Evolutionary conservation across 768 basidiomycete genomes (phyloP).

Genomic region (Pleurotus eryngii): DNA sequence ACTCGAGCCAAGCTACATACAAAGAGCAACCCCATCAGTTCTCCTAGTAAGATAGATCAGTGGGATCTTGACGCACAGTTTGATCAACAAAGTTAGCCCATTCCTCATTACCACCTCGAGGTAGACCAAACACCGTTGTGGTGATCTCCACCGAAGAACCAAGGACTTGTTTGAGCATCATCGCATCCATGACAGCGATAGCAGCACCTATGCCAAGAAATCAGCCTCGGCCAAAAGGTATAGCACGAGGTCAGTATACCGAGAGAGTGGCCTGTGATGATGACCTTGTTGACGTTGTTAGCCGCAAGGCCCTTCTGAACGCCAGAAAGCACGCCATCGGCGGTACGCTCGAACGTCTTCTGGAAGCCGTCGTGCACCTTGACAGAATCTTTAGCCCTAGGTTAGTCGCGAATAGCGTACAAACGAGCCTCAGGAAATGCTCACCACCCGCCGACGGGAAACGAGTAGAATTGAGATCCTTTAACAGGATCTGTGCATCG

Average conservation of each 20-base stretch:
- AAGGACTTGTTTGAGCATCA: slow-evolving; percentile 35
- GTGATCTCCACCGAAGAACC: slow-evolving; percentile 25
- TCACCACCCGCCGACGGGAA: slow-evolving; percentile 20
- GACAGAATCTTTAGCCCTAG: slow-evolving; percentile 22
- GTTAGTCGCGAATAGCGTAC: neutral
- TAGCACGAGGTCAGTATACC: slow-evolving; percentile 19
- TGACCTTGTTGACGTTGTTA: slow-evolving; percentile 27
- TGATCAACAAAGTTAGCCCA: slow-evolving; percentile 41
- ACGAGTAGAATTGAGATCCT: slow-evolving; percentile 25
- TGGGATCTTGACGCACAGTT: slow-evolving; percentile 16
- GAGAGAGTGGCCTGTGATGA: slow-evolving; percentile 39
- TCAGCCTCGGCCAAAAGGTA: neutral
- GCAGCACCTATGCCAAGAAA: slow-evolving; percentile 31
- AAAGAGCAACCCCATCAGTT: neutral
- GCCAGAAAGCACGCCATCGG: slow-evolving; percentile 27
- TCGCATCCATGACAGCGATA: slow-evolving; percentile 41
- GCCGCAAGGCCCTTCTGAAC: slow-evolving; percentile 26
- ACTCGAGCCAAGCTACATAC: slow-evolving; percentile 20
- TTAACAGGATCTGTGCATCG: slow-evolving; percentile 27
- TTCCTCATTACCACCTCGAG: slow-evolving; percentile 40
- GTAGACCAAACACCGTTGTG: slow-evolving; percentile 38
- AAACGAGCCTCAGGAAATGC: neutral
- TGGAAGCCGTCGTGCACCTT: slow-evolving; percentile 39
- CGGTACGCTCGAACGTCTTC: slow-evolving; percentile 34
- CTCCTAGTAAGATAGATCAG: neutral